Percentiles rank a stretch among this genome's conserved stretches.
Conservation (phyloP, 2,329 filamentous ascomycete genomes). For the Calonectria ilicicola region DNA sequence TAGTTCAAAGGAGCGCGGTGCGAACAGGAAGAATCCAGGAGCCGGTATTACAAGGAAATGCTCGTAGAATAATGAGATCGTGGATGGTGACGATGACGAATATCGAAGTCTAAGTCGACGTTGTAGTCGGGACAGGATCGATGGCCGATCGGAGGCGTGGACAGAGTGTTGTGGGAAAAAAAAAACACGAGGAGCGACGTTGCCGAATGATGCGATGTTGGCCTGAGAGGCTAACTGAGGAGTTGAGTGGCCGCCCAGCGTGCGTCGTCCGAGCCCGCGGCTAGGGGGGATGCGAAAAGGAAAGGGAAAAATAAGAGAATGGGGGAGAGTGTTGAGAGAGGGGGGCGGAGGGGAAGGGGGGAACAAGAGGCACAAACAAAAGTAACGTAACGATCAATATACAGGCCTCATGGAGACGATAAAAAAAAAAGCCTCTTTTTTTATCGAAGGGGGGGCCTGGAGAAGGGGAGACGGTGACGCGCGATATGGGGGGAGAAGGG, state of each 20-base stretch:
- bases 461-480: conserved; percentile 41
- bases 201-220: conserved; percentile 35
- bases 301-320: conserved; percentile 33
- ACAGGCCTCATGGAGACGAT: conserved; percentile 50
- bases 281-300: conserved; percentile 39
- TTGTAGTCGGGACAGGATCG: conserved; percentile 33
- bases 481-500: conserved; percentile 41
- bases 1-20: conserved; percentile 43
- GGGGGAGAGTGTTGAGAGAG: conserved; percentile 22
- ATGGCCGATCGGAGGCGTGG: conserved; percentile 31
- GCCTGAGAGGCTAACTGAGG: conserved; percentile 39
- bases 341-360: conserved; percentile 25
- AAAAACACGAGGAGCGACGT: conserved; percentile 18
- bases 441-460: conserved; percentile 37
- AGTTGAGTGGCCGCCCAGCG: conserved; percentile 40
- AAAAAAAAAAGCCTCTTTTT: conserved; percentile 35
- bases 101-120: conserved; percentile 14
- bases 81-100: conserved; percentile 22
- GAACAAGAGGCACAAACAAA: conserved; percentile 47
- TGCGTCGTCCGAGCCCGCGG: conserved; percentile 46
- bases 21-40: conserved; percentile 44
- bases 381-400: conserved; percentile 49
- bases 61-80: conserved; percentile 41
- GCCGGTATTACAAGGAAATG: conserved; percentile 51
- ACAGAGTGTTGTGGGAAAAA: conserved; percentile 20